Evolutionary conservation across 2,329 filamentous ascomycete genomes (phyloP).

Genomic region (Fusarium marasasianum): DNA sequence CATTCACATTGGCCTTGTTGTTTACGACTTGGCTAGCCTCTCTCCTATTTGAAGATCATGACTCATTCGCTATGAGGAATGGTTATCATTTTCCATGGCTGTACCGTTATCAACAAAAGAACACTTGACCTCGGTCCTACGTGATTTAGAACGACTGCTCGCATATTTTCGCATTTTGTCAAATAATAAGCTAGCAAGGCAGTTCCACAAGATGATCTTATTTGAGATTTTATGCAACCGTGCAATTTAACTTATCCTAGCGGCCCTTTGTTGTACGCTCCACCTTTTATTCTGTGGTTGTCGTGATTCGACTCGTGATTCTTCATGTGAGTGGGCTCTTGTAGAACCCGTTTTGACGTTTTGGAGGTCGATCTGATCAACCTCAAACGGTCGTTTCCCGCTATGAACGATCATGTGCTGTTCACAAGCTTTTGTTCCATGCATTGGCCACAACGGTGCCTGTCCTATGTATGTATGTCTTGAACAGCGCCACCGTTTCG

Average conservation of each 20-base stretch:
- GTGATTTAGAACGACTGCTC: neutral
- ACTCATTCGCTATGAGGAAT: neutral
- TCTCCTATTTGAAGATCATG: conserved; percentile 1
- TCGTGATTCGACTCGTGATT: conserved; percentile 39
- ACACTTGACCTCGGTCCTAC: neutral
- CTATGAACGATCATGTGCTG: conserved; percentile 30
- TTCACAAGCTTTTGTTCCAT: conserved; percentile 18
- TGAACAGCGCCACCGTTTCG: conserved; percentile 19
- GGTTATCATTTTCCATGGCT: neutral
- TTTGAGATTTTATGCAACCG: conserved; percentile 29
- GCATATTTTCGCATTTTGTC: conserved; percentile 25
- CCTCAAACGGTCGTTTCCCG: conserved; percentile 11
- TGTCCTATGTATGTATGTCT: conserved; percentile 21
- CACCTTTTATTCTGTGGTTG: conserved; percentile 10
- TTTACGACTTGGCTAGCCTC: conserved; percentile 4
- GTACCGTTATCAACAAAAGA: neutral
- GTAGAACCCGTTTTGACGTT: neutral
- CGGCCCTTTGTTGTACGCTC: conserved; percentile 3
- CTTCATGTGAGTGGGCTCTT: conserved; percentile 18
- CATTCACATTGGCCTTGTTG: conserved; percentile 5
- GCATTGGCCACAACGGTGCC: conserved; percentile 22
- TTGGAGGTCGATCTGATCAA: conserved; percentile 8
- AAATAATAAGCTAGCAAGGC: conserved; percentile 30
- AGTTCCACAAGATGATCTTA: conserved; percentile 37
- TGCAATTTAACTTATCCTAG: conserved; percentile 25